Percentiles rank a stretch among this genome's conserved stretches.
Conservation (phyloP, 805 yeast genomes). For the Yueomyces sinensis region DNA sequence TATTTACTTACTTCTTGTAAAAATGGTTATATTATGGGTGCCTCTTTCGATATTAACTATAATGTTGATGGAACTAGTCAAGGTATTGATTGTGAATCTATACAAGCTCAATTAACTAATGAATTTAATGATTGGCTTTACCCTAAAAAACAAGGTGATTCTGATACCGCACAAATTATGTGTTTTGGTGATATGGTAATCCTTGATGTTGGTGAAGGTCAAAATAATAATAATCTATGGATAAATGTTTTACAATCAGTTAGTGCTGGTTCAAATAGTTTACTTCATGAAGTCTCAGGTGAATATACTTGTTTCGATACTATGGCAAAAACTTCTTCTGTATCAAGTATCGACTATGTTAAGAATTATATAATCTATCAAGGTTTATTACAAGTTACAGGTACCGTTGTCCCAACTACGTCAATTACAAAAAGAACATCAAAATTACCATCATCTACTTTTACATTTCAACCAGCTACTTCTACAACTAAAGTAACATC, state of each 20-base stretch:
- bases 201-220: slow-evolving; percentile 10
- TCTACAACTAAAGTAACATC: too few species aligned
- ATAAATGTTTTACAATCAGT: slow-evolving; percentile 23
- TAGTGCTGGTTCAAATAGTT: slow-evolving; percentile 9
- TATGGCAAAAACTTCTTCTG: slow-evolving; percentile 11
- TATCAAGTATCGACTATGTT: too few species aligned
- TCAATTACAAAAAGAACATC: too few species aligned
- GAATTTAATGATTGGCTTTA: slow-evolving; percentile 25
- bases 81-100: slow-evolving; percentile 24
- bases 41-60: slow-evolving; percentile 15
- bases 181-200: slow-evolving; percentile 16
- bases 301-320: slow-evolving; percentile 20
- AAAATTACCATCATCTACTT: too few species aligned
- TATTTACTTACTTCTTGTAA: slow-evolving; percentile 24
- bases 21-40: slow-evolving; percentile 17
- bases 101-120: slow-evolving; percentile 13
- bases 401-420: too few species aligned
- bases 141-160: slow-evolving; percentile 12
- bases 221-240: slow-evolving; percentile 20
- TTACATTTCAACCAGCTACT: too few species aligned
- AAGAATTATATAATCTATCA: too few species aligned
- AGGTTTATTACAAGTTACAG: too few species aligned
- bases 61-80: slow-evolving; percentile 21
- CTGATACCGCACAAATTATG: slow-evolving; percentile 5
- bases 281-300: slow-evolving; percentile 10